Evolutionary conservation across 2,329 filamentous ascomycete species (phyloP).

Genomic region (Metarhizium rileyi): DNA sequence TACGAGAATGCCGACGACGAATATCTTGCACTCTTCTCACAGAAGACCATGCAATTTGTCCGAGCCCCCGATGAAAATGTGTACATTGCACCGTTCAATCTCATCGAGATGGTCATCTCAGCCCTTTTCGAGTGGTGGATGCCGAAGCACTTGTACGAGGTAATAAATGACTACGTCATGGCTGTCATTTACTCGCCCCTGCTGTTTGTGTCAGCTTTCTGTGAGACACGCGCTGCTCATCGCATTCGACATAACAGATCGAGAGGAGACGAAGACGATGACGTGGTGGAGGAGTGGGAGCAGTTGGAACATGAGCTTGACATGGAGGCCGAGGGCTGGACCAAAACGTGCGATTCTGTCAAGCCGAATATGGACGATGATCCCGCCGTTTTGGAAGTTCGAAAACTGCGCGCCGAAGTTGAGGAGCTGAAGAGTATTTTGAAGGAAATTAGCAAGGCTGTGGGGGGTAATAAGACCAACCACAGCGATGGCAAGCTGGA

Average conservation of each 20-base stretch:
- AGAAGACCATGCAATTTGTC: constrained; percentile 95
- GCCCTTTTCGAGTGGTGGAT: constrained; percentile 94
- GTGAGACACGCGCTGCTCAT: constrained; percentile 57
- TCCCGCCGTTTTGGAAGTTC: constrained; percentile 60
- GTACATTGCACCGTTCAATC: constrained; percentile 91
- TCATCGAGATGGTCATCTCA: constrained; percentile 76
- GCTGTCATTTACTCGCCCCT: constrained; percentile 74
- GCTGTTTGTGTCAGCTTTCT: constrained; percentile 64
- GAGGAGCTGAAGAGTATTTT: constrained; percentile 45
- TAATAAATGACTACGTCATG: constrained; percentile 85
- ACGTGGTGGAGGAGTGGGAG: constrained; percentile 88
- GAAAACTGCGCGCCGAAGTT: constrained; percentile 47
- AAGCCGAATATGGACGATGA: constrained; percentile 79
- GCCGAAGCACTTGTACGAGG: constrained; percentile 60
- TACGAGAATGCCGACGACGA: constrained; percentile 91
- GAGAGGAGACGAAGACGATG: constrained; percentile 81
- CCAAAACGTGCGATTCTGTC: constrained; percentile 63
- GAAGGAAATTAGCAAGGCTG: constrained; percentile 15
- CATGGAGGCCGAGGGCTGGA: constrained; percentile 78
- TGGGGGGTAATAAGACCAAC: neutral
- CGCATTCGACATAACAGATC: constrained; percentile 64
- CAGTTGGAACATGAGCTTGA: constrained; percentile 63
- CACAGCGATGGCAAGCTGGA: neutral
- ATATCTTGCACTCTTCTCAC: constrained; percentile 84
- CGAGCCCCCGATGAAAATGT: constrained; percentile 97